A percentile compares a stretch with the other conserved stretches of the same genome.
Conservation (phyloP, 2,329 filamentous ascomycete genomes). For the Ophiostoma sp. region DNA sequence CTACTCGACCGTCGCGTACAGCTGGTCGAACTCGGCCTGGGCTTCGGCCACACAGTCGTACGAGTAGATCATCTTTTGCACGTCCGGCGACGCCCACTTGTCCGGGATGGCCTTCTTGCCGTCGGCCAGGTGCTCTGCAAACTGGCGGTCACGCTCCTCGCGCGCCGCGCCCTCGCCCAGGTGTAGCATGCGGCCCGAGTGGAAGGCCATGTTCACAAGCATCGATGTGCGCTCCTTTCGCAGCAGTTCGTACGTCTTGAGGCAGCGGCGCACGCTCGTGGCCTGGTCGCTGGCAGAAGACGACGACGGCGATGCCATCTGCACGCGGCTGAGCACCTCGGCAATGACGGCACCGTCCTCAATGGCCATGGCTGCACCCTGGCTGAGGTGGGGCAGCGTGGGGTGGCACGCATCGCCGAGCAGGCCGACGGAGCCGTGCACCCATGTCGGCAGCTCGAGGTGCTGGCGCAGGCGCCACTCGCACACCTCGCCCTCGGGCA, state of each 20-base stretch:
- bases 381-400: slow-evolving; percentile 61
- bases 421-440: slow-evolving; percentile 51
- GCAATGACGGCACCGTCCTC: slow-evolving; percentile 60
- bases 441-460: slow-evolving; percentile 53
- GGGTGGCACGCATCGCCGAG: slow-evolving; percentile 63
- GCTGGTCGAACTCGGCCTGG: slow-evolving; percentile 46
- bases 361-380: slow-evolving; percentile 63
- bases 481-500: slow-evolving; percentile 57
- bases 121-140: slow-evolving; percentile 44
- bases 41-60: slow-evolving; percentile 56
- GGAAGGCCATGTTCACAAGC: slow-evolving; percentile 51
- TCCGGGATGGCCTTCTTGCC: slow-evolving; percentile 52
- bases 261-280: slow-evolving; percentile 43
- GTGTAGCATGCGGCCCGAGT: slow-evolving; percentile 51
- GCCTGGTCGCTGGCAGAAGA: slow-evolving; percentile 20
- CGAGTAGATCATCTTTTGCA: slow-evolving; percentile 61
- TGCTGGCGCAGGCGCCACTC: slow-evolving; percentile 61
- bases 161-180: slow-evolving; percentile 54
- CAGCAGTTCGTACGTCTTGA: slow-evolving; percentile 52
- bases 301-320: neutral
- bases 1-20: slow-evolving; percentile 37
- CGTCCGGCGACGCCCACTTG: slow-evolving; percentile 66
- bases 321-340: slow-evolving; percentile 44
- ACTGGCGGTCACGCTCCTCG: slow-evolving; percentile 54
- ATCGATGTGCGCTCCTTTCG: slow-evolving; percentile 51